A percentile compares a stretch with the other conserved stretches of the same genome.
These are phyloP conservation scores for Candida manassasensis DNA, from an alignment of 805 yeast genomes.

Conservation along the genomic window DNA sequence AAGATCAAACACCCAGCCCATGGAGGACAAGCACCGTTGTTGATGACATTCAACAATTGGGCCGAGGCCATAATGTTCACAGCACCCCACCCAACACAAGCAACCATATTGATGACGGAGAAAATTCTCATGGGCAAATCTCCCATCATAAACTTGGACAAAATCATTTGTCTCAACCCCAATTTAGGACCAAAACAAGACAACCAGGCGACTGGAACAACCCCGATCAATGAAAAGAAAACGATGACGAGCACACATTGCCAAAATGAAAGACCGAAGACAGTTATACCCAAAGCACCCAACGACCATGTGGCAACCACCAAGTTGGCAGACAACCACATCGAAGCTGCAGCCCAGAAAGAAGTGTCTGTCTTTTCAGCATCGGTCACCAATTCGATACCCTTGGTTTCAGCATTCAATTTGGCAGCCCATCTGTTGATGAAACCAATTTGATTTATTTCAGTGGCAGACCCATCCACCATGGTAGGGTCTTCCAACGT, in stretches of 20 bases:
- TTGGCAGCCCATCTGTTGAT: conserved; percentile 29
- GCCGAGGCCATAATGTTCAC: conserved; percentile 89
- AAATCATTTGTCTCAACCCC: conserved; percentile 84
- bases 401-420: conserved; percentile 50
- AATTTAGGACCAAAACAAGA: conserved; percentile 78
- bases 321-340: conserved; percentile 91
- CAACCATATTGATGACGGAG: conserved; percentile 70
- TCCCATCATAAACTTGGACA: conserved; percentile 77
- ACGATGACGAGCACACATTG: conserved; percentile 61
- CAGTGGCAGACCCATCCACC: not conserved
- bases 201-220: conserved; percentile 74
- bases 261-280: conserved; percentile 69
- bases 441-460: conserved; percentile 9
- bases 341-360: conserved; percentile 65
- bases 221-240: conserved; percentile 72
- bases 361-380: conserved; percentile 70
- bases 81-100: conserved; percentile 95
- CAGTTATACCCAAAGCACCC: conserved; percentile 59
- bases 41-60: conserved; percentile 73
- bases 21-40: conserved; percentile 64
- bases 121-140: conserved; percentile 70
- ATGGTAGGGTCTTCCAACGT: not conserved
- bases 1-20: conserved; percentile 88
- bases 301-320: conserved; percentile 78
- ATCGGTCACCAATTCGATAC: conserved; percentile 77